Evolutionary conservation across 495 filamentous ascomycete genomes (phyloP).

Genomic region (Penicillium cataractarum): DNA sequence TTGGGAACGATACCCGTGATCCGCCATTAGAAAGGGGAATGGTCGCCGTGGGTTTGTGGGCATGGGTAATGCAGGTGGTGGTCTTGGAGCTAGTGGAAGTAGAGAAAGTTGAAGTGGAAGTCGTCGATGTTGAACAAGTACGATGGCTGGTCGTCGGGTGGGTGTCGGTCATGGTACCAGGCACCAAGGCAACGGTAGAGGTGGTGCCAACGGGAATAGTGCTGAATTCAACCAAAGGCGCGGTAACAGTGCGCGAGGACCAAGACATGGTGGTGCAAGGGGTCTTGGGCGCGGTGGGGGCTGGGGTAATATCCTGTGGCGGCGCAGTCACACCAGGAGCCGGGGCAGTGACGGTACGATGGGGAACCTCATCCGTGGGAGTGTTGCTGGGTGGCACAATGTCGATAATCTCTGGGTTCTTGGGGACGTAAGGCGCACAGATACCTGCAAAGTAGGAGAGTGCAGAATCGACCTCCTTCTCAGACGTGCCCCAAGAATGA

Average conservation of each 20-base stretch:
- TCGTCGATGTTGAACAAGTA: background rate
- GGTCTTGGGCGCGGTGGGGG: constrained; percentile 18
- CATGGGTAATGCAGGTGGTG: background rate
- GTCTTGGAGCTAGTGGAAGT: constrained; percentile 5
- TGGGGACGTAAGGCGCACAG: constrained; percentile 71
- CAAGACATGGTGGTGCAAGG: constrained; percentile 65
- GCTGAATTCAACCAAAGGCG: constrained; percentile 73
- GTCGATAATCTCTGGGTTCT: constrained; percentile 84
- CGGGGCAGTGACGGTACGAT: constrained; percentile 44
- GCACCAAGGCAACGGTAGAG: constrained; percentile 29
- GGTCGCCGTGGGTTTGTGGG: constrained; percentile 4
- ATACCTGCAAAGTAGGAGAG: constrained; percentile 88
- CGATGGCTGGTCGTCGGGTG: background rate
- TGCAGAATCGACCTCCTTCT: constrained; percentile 65
- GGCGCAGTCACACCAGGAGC: constrained; percentile 22
- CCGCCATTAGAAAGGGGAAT: background rate
- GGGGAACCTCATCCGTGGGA: background rate
- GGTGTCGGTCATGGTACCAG: background rate
- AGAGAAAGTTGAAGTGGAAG: background rate
- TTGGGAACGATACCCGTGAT: background rate
- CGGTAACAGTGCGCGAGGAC: constrained; percentile 64
- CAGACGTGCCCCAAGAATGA: constrained; percentile 68
- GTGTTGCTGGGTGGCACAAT: constrained; percentile 49
- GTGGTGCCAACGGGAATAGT: constrained; percentile 50
- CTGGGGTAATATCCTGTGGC: constrained; percentile 28